Conservation (phyloP, 495 filamentous ascomycete species). For the Penicillium antarcticum region DNA sequence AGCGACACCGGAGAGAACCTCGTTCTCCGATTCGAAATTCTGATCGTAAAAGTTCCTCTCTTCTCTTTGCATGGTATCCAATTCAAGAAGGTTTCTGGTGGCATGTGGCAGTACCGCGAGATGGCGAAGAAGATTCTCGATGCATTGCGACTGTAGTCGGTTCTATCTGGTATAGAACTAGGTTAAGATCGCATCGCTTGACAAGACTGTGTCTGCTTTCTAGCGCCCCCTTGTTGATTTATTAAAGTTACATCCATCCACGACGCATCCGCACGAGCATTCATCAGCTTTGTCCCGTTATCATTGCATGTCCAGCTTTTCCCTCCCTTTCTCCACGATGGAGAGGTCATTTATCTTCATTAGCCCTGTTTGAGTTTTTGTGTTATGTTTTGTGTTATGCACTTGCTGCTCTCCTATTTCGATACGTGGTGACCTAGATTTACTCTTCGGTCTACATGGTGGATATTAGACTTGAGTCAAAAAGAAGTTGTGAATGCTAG, state of each 20-base stretch:
- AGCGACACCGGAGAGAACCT: conserved; percentile 77
- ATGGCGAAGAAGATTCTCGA: conserved; percentile 94
- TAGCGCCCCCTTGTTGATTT: conserved; percentile 3
- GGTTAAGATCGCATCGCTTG: conserved; percentile 1
- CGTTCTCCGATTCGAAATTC: conserved; percentile 87
- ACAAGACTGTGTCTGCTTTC: conserved; percentile 3
- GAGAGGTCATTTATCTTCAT: conserved; percentile 2
- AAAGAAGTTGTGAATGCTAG: conserved; percentile 16
- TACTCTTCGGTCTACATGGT: conserved; percentile 25
- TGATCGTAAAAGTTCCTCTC: conserved; percentile 96
- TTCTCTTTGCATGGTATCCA: conserved; percentile 93
- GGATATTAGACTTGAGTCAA: conserved; percentile 27
- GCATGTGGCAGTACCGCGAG: conserved; percentile 97
- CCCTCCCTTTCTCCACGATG: background rate
- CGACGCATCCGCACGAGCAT: conserved; percentile 35
- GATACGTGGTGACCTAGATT: conserved; percentile 11
- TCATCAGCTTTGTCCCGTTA: conserved; percentile 13
- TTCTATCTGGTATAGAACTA: conserved; percentile 1
- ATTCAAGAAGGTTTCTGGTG: conserved; percentile 94
- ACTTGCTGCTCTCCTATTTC: background rate
- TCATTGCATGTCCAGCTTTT: conserved; percentile 16
- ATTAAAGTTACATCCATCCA: conserved; percentile 19
- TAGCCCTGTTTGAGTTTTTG: background rate
- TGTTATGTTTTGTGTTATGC: background rate
- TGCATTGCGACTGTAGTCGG: conserved; percentile 69